These are phyloP conservation scores for Lolium perenne DNA, from an alignment of 176 grass and related monocot genomes.

Conservation along the genomic window DNA sequence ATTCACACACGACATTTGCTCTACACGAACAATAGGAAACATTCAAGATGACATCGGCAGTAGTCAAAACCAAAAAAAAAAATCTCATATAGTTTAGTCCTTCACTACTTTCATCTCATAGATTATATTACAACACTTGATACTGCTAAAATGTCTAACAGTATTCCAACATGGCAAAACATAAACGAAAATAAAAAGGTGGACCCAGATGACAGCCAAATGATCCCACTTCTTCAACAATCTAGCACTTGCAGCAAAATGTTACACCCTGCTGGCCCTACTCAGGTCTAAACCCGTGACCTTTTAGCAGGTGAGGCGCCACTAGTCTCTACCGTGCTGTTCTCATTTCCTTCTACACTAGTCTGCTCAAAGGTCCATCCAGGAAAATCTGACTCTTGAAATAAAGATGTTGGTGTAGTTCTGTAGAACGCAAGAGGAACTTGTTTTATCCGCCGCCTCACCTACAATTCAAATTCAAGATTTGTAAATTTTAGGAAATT, in stretches of 20 bases:
- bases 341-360: conserved; percentile 35
- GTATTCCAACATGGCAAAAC: not conserved
- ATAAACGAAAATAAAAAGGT: not conserved
- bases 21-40: not conserved
- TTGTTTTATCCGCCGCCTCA: conserved; percentile 85
- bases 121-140: conserved; percentile 27
- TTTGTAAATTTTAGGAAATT: conserved; percentile 18
- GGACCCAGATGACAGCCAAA: conserved; percentile 4
- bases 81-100: not conserved
- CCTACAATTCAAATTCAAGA: conserved; percentile 62
- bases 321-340: conserved; percentile 16
- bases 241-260: conserved; percentile 30
- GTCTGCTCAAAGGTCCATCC: conserved; percentile 70
- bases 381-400: conserved; percentile 79
- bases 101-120: conserved; percentile 10
- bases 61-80: not conserved
- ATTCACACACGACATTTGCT: conserved; percentile 25
- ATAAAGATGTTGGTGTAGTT: conserved; percentile 70
- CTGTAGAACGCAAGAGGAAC: conserved; percentile 94
- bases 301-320: conserved; percentile 48
- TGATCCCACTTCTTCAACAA: not conserved
- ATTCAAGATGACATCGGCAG: conserved; percentile 25
- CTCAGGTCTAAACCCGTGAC: conserved; percentile 49
- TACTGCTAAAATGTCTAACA: conserved; percentile 6
- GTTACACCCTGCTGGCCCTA: conserved; percentile 1